Percentiles rank a stretch among this genome's conserved stretches.
phyloP scores from a whole-genome alignment of 306 rosid species.

The Cicer pinnatifidum region DNA sequence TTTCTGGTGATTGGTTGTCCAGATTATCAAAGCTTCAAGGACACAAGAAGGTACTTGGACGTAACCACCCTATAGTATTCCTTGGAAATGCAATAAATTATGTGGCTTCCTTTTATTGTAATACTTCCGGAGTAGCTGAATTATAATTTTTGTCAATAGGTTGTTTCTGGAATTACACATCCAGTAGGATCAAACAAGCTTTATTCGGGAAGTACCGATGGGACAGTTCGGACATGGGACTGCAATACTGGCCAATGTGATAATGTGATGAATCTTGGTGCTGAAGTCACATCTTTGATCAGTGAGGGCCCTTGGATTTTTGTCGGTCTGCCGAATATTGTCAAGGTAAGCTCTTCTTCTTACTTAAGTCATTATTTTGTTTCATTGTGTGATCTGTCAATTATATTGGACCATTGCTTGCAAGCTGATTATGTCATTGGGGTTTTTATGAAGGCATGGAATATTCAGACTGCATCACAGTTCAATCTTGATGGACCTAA shows the following conservation, averaged over 20 bases:
- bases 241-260: slow-evolving; percentile 53
- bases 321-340: slow-evolving; percentile 49
- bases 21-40: slow-evolving; percentile 55
- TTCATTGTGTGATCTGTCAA: neutral
- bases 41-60: slow-evolving; percentile 50
- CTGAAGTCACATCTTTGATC: slow-evolving; percentile 51
- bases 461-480: slow-evolving; percentile 41
- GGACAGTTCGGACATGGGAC: slow-evolving; percentile 57
- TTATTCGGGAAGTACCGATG: slow-evolving; percentile 55
- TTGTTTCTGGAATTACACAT: slow-evolving; percentile 53
- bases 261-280: slow-evolving; percentile 38
- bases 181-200: slow-evolving; percentile 51
- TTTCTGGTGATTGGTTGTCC: slow-evolving; percentile 45
- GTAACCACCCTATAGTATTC: neutral
- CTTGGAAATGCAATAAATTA: neutral
- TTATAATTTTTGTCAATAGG: slow-evolving; percentile 38
- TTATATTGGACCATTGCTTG: neutral
- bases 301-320: slow-evolving; percentile 59
- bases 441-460: slow-evolving; percentile 55
- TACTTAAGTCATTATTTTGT: neutral
- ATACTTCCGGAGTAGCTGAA: neutral
- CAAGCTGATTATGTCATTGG: slow-evolving; percentile 13
- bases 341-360: slow-evolving; percentile 46
- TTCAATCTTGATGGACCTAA: slow-evolving; percentile 51
- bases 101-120: neutral